phyloP scores from a whole-genome alignment of 495 filamentous ascomycete genomes.

The Talaromyces trachyspermus region DNA sequence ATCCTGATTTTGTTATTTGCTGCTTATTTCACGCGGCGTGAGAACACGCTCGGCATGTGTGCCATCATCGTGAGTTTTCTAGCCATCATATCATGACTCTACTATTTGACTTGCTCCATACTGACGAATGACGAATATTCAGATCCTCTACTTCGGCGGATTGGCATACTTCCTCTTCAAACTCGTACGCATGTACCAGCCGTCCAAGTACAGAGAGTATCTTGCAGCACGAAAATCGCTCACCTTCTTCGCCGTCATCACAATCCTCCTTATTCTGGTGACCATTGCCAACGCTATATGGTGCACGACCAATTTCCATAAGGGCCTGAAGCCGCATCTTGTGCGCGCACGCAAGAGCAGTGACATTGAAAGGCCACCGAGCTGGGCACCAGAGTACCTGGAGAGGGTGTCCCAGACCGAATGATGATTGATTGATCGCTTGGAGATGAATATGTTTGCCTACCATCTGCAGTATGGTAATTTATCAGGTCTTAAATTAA shows the following conservation, averaged over 20 bases:
- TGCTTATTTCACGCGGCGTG: constrained; percentile 74
- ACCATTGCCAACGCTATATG: constrained; percentile 84
- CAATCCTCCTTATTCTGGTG: constrained; percentile 74
- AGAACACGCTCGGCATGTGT: constrained; percentile 71
- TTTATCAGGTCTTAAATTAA: background rate
- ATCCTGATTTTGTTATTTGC: constrained; percentile 79
- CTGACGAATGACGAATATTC: constrained; percentile 14
- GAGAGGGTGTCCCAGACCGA: constrained; percentile 48
- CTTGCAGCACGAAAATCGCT: constrained; percentile 66
- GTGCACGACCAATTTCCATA: constrained; percentile 86
- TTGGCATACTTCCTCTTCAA: constrained; percentile 98
- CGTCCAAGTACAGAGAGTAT: constrained; percentile 48
- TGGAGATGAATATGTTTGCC: background rate
- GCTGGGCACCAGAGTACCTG: constrained; percentile 44
- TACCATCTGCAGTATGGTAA: background rate
- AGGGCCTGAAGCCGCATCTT: constrained; percentile 84
- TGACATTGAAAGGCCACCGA: constrained; percentile 70
- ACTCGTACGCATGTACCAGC: constrained; percentile 85
- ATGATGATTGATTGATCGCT: constrained; percentile 82
- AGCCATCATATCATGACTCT: background rate
- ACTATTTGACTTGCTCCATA: background rate
- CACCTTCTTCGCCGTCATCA: constrained; percentile 90
- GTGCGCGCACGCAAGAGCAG: constrained; percentile 50
- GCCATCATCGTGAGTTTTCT: constrained; percentile 54
- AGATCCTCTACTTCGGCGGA: constrained; percentile 78